A percentile compares a stretch with the other conserved stretches of the same genome.
Evolutionary conservation across 257 asterid genomes (phyloP).

Genomic region (Asclepias syriaca): DNA sequence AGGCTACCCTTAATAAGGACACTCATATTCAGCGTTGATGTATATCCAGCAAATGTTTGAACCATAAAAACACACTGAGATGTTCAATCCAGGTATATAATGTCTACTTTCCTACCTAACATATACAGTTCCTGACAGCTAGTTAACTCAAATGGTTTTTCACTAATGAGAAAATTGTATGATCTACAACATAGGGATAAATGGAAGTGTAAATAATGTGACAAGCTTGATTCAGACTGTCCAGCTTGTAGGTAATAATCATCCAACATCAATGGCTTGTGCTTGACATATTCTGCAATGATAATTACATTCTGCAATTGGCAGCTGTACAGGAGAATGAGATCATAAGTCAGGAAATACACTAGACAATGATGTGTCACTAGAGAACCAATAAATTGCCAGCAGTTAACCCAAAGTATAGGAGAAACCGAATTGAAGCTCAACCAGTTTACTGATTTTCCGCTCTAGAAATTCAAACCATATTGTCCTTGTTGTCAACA

Average conservation of each 20-base stretch:
- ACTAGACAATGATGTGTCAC: background rate
- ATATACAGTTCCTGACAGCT: background rate
- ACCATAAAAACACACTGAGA: background rate
- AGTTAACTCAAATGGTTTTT: background rate
- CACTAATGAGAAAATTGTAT: background rate
- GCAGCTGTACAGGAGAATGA: conserved; percentile 47
- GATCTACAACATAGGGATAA: background rate
- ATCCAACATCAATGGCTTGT: background rate
- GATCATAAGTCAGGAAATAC: background rate
- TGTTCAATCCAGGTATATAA: background rate
- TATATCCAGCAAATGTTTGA: background rate
- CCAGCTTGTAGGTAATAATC: background rate
- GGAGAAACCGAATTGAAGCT: background rate
- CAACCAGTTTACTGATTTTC: background rate
- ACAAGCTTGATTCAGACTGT: background rate
- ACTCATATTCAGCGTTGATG: no score
- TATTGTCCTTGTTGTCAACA: background rate
- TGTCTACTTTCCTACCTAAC: background rate
- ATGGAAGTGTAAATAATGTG: background rate
- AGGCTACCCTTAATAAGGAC: no score
- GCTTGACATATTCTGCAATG: background rate
- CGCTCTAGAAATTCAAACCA: background rate
- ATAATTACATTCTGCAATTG: conserved; percentile 64
- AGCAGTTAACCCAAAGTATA: background rate
- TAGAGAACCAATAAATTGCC: background rate